These are phyloP conservation scores for Capsella bursapastoris DNA, from an alignment of 345 rosid genomes.

Conservation along the genomic window DNA sequence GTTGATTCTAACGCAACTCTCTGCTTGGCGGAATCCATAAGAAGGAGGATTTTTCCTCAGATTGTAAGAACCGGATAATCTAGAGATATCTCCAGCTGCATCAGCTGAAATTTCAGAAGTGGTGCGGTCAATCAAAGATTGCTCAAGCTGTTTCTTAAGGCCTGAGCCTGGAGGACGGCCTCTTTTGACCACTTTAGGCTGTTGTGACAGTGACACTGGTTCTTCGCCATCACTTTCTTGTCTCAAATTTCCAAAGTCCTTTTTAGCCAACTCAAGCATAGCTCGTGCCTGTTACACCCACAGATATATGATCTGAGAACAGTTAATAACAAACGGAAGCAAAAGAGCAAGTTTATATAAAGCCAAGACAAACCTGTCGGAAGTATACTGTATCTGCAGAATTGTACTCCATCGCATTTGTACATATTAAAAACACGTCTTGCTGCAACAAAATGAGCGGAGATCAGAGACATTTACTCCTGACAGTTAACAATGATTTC, in stretches of 20 bases:
- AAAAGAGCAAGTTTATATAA: neutral
- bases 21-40: conserved; percentile 54
- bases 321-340: neutral
- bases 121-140: conserved; percentile 53
- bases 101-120: conserved; percentile 64
- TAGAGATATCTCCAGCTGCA: conserved; percentile 50
- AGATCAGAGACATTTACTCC: conserved; percentile 1
- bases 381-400: conserved; percentile 75
- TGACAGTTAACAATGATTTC: neutral
- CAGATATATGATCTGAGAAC: neutral
- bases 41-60: conserved; percentile 60
- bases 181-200: conserved; percentile 54
- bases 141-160: conserved; percentile 61
- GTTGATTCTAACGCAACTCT: conserved; percentile 53
- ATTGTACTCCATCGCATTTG: conserved; percentile 96
- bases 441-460: conserved; percentile 48
- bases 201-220: conserved; percentile 50
- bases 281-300: conserved; percentile 67
- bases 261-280: conserved; percentile 83
- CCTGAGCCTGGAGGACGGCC: conserved; percentile 46
- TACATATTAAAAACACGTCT: conserved; percentile 75
- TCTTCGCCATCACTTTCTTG: conserved; percentile 76
- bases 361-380: conserved; percentile 62
- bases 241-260: conserved; percentile 80
- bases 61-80: conserved; percentile 57